Evolutionary conservation across 2,329 filamentous ascomycete genomes (phyloP).

Genomic region (Curvularia eragrostidis): DNA sequence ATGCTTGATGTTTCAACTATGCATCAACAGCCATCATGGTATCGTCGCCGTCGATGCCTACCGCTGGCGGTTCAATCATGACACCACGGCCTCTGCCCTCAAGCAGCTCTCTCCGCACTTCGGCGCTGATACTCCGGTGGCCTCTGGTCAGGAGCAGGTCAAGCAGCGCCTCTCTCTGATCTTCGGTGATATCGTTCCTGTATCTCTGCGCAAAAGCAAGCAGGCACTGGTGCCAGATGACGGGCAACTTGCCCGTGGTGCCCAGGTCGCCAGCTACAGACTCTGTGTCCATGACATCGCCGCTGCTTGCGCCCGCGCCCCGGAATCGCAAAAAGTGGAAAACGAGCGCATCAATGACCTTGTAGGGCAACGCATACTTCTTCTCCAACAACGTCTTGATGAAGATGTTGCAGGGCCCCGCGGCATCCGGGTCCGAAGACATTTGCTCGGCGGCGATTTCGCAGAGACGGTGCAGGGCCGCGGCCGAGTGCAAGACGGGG

Average conservation of each 20-base stretch:
- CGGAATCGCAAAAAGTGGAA: slow-evolving; percentile 96
- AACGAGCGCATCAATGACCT: slow-evolving; percentile 91
- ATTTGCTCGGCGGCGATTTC: slow-evolving; percentile 94
- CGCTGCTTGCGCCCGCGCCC: slow-evolving; percentile 67
- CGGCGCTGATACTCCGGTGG: slow-evolving; percentile 87
- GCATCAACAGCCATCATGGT: slow-evolving; percentile 71
- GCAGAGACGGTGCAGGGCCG: slow-evolving; percentile 87
- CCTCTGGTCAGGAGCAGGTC: slow-evolving; percentile 85
- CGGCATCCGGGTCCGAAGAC: slow-evolving; percentile 80
- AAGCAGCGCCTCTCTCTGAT: slow-evolving; percentile 87
- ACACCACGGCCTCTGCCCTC: slow-evolving; percentile 87
- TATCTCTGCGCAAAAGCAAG: slow-evolving; percentile 93
- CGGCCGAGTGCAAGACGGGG: slow-evolving; percentile 89
- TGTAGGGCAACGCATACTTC: slow-evolving; percentile 94
- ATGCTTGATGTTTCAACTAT: neutral
- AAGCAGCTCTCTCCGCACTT: slow-evolving; percentile 86
- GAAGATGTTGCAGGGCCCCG: slow-evolving; percentile 92
- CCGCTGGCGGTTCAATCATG: slow-evolving; percentile 64
- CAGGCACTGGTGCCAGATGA: slow-evolving; percentile 95
- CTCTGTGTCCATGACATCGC: slow-evolving; percentile 60
- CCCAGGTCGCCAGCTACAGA: slow-evolving; percentile 46
- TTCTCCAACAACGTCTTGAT: slow-evolving; percentile 94
- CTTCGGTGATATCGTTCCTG: slow-evolving; percentile 93
- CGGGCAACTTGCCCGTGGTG: slow-evolving; percentile 74
- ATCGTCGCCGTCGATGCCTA: slow-evolving; percentile 78